Evolutionary conservation across 306 rosid species (phyloP).

Genomic region (Acacia confusa): DNA sequence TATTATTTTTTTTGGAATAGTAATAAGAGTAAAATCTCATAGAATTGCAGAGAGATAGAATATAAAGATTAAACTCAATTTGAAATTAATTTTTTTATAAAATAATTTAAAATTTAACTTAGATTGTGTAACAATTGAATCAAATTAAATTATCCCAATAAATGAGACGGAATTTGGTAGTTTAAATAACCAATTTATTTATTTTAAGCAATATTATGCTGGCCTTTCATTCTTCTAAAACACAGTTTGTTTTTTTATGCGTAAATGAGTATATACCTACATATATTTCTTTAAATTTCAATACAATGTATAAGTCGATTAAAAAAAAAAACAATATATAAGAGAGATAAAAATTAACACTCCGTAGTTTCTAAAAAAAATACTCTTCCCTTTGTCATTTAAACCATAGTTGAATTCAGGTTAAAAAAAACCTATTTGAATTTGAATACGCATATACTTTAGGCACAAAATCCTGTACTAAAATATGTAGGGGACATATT

Average conservation of each 20-base stretch:
- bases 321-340: not conserved
- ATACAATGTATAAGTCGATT: not conserved
- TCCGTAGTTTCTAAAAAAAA: not conserved
- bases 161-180: not conserved
- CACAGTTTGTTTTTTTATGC: not conserved
- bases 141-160: not conserved
- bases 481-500: no score
- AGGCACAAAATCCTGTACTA: not conserved
- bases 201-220: no score
- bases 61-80: no score
- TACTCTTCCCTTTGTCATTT: not conserved
- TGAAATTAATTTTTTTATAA: no score
- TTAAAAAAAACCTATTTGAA: no score
- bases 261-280: not conserved
- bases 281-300: not conserved
- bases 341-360: not conserved
- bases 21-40: not conserved
- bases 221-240: no score
- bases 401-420: not conserved
- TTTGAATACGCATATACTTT: not conserved
- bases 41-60: not conserved
- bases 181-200: no score
- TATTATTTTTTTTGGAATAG: not conserved
- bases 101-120: no score
- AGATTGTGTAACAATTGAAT: not conserved